phyloP scores from a whole-genome alignment of 2,329 filamentous ascomycete genomes.

The Fusarium protoensiforme region DNA sequence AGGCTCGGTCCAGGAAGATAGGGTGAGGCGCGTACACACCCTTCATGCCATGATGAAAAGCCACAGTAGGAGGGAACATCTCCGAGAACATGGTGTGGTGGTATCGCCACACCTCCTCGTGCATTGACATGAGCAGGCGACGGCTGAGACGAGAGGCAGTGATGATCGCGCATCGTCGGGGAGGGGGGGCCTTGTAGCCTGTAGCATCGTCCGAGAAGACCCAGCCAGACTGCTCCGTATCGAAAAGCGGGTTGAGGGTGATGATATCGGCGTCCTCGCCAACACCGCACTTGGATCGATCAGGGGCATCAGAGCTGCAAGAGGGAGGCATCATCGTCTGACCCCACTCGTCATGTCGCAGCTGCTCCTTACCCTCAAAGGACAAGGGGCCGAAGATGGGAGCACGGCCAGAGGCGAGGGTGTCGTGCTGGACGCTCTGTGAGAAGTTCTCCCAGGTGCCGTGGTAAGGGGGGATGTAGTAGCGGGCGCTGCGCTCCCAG shows the following conservation, averaged over 20 bases:
- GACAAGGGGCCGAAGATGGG: constrained; percentile 76
- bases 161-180: constrained; percentile 77
- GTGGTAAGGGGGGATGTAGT: constrained; percentile 79
- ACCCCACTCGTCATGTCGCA: constrained; percentile 63
- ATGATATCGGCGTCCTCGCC: constrained; percentile 81
- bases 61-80: constrained; percentile 79
- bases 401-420: constrained; percentile 59
- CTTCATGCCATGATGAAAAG: constrained; percentile 81
- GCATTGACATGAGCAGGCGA: constrained; percentile 76
- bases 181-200: constrained; percentile 73
- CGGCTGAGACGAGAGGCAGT: constrained; percentile 76
- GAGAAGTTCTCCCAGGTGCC: constrained; percentile 79
- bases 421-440: constrained; percentile 71
- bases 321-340: constrained; percentile 64
- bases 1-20: constrained; percentile 80
- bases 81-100: constrained; percentile 81
- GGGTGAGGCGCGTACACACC: constrained; percentile 85
- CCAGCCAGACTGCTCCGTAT: constrained; percentile 77
- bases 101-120: constrained; percentile 75
- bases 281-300: constrained; percentile 69
- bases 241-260: constrained; percentile 81
- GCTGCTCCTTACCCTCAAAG: constrained; percentile 59
- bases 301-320: constrained; percentile 63
- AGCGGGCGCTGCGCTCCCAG: constrained; percentile 82
- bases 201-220: constrained; percentile 77